These are phyloP conservation scores for Beauveria pseudobassiana DNA, from an alignment of 2,329 filamentous ascomycete species.

Conservation along the genomic window DNA sequence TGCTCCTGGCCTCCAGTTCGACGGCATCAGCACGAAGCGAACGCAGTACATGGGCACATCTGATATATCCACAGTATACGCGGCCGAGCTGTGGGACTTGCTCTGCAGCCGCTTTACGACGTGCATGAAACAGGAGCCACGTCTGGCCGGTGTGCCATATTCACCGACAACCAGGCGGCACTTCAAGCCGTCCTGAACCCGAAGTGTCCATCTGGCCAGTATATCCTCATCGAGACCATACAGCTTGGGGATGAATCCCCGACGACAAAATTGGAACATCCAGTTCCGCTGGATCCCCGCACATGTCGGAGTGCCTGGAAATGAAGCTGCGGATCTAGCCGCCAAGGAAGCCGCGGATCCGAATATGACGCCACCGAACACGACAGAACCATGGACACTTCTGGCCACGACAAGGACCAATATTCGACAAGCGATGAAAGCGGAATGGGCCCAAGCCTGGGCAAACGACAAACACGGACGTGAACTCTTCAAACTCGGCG, in stretches of 20 bases:
- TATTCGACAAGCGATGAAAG: too few relatives aligned
- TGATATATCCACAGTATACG: slow-evolving; percentile 3
- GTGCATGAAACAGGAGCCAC: not conserved
- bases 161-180: slow-evolving; percentile 12
- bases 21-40: not conserved
- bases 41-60: slow-evolving; percentile 5
- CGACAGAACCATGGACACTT: too few relatives aligned
- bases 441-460: too few relatives aligned
- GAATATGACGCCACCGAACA: too few relatives aligned
- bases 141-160: not conserved
- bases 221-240: slow-evolving; percentile 5
- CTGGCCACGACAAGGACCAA: too few relatives aligned
- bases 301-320: slow-evolving; percentile 1
- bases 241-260: not conserved
- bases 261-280: not conserved
- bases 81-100: too few relatives aligned
- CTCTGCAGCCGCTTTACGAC: not conserved
- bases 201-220: slow-evolving; percentile 5
- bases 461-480: too few relatives aligned
- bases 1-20: not conserved
- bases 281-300: not conserved
- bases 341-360: too few relatives aligned
- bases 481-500: too few relatives aligned
- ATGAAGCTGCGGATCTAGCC: too few relatives aligned
- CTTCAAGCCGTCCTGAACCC: slow-evolving; percentile 4